Conservation (phyloP, 1,139 yeast species). For the Candida mesenterica region DNA sequence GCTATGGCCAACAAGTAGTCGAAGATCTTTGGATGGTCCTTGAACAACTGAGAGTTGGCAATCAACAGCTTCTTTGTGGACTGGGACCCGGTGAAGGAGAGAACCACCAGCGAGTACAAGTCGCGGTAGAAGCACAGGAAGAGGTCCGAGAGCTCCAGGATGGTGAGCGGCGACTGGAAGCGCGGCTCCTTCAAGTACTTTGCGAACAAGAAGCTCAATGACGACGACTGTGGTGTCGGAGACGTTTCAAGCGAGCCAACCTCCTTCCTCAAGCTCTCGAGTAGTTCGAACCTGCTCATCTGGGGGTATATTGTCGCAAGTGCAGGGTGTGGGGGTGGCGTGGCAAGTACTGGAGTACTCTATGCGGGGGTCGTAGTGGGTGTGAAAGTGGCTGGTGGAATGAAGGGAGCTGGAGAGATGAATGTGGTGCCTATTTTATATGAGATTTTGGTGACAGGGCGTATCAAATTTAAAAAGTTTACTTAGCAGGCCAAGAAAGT, state of each 20-base stretch:
- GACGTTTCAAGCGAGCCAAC: slow-evolving; percentile 17
- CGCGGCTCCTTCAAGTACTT: slow-evolving; percentile 45
- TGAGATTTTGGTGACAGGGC: no score
- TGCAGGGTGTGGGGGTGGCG: no score
- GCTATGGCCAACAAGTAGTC: slow-evolving; percentile 48
- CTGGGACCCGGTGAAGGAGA: slow-evolving; percentile 40
- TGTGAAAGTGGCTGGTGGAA: no score
- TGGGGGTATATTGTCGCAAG: not conserved
- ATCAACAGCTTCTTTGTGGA: slow-evolving; percentile 40
- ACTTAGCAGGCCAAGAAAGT: no score
- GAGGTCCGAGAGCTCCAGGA: slow-evolving; percentile 32
- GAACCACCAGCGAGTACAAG: slow-evolving; percentile 33
- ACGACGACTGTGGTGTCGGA: slow-evolving; percentile 17
- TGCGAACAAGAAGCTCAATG: slow-evolving; percentile 30
- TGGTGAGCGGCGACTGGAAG: slow-evolving; percentile 40
- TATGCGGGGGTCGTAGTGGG: no score
- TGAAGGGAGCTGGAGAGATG: no score
- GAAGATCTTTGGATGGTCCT: slow-evolving; percentile 29
- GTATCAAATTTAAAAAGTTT: no score
- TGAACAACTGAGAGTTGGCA: slow-evolving; percentile 28
- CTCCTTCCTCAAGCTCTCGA: slow-evolving; percentile 12
- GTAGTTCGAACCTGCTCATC: slow-evolving; percentile 2
- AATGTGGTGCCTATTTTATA: no score
- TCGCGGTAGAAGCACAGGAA: slow-evolving; percentile 39
- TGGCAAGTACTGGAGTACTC: no score